Evolutionary conservation across 106 monocot genomes (phyloP).

Genomic region (Apostasia shenzhenica): DNA sequence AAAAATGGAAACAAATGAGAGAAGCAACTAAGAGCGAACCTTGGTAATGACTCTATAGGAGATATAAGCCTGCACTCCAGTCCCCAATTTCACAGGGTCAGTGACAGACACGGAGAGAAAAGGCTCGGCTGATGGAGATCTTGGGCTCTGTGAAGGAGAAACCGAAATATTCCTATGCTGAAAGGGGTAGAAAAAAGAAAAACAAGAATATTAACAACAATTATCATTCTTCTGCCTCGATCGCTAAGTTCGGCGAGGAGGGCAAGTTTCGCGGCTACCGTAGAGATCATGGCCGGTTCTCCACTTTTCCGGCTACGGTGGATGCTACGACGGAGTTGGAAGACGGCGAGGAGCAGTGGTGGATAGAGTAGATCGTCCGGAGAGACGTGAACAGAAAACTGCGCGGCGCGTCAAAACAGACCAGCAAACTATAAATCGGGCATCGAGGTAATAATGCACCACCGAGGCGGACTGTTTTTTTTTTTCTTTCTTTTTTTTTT

Average conservation of each 20-base stretch:
- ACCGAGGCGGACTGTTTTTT: too few relatives aligned
- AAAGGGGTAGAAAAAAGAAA: neutral
- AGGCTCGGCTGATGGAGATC: slow-evolving; percentile 44
- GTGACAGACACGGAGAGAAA: slow-evolving; percentile 77
- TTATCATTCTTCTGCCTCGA: neutral
- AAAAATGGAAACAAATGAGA: neutral
- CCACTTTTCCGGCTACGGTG: neutral
- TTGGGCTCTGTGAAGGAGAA: slow-evolving; percentile 54
- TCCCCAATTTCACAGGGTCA: slow-evolving; percentile 95
- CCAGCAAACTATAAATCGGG: too few relatives aligned
- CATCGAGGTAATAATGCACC: too few relatives aligned
- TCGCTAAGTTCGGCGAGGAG: neutral
- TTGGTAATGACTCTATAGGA: slow-evolving; percentile 96
- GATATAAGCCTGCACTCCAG: slow-evolving; percentile 94
- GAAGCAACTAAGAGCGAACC: slow-evolving; percentile 20
- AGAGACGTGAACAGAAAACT: neutral
- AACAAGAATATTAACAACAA: slow-evolving; percentile 4
- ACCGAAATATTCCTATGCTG: slow-evolving; percentile 31
- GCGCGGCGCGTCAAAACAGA: too few relatives aligned
- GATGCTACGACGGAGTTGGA: neutral
- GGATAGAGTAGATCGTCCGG: neutral
- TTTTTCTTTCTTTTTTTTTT: too few relatives aligned
- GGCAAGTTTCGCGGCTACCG: slow-evolving; percentile 7
- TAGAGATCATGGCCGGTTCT: slow-evolving; percentile 16
- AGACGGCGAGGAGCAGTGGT: neutral